These are phyloP conservation scores for Conringia planisiliqua DNA, from an alignment of 345 rosid genomes.

Conservation along the genomic window DNA sequence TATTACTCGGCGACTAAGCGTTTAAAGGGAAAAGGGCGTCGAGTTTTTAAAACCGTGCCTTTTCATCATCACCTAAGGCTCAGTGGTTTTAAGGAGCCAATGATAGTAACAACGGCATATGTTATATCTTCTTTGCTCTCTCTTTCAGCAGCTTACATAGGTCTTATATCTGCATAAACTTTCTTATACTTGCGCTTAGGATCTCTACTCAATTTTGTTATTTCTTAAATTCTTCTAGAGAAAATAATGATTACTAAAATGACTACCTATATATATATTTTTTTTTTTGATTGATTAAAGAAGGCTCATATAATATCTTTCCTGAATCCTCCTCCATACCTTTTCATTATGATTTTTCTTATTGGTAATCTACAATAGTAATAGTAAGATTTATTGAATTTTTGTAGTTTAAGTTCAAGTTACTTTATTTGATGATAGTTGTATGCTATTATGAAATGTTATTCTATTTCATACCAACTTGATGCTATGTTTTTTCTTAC, in stretches of 20 bases:
- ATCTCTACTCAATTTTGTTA: conserved; percentile 1
- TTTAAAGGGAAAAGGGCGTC: conserved; percentile 25
- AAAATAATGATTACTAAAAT: neutral
- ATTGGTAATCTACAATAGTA: neutral
- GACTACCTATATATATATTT: neutral
- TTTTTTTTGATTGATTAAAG: neutral
- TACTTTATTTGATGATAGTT: neutral
- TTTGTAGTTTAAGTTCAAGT: neutral
- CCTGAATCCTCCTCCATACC: neutral
- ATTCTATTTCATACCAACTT: neutral
- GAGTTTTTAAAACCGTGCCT: conserved; percentile 28
- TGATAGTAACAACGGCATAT: conserved; percentile 33
- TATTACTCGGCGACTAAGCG: conserved; percentile 27
- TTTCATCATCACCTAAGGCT: conserved; percentile 36
- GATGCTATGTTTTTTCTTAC: neutral
- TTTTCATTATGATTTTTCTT: neutral
- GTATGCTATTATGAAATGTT: neutral
- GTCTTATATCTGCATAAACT: conserved; percentile 31
- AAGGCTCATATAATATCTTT: neutral
- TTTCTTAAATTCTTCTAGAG: neutral
- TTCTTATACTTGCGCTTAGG: neutral
- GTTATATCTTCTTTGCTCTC: conserved; percentile 31
- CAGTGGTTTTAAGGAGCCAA: conserved; percentile 26
- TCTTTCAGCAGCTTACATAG: conserved; percentile 34
- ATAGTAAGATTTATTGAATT: neutral